A percentile compares a stretch with the other conserved stretches of the same genome.
Conservation (phyloP, 2,329 filamentous ascomycete species). For the Trichoderma asperellum region DNA sequence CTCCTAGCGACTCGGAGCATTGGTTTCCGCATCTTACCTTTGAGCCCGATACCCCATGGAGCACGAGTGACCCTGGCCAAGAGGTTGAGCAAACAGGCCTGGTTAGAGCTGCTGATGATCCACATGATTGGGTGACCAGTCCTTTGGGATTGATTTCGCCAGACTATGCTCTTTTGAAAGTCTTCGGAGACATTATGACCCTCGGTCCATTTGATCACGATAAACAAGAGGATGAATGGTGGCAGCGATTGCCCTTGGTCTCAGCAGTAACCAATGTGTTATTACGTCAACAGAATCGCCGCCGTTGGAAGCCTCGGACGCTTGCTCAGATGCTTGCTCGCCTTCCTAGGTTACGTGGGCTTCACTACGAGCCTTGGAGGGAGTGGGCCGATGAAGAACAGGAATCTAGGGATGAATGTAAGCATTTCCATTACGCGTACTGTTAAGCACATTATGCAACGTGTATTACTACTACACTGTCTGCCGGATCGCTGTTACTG, state of each 20-base stretch:
- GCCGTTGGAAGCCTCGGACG: constrained; percentile 37
- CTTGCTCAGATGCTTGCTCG: constrained; percentile 39
- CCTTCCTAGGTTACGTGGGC: constrained; percentile 40
- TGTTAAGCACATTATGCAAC: too few relatives aligned
- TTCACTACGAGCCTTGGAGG: constrained; percentile 45
- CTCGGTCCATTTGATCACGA: not conserved
- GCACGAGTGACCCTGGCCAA: not conserved
- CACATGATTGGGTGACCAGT: not conserved
- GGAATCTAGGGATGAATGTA: not conserved
- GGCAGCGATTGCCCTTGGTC: constrained; percentile 33
- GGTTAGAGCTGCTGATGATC: not conserved
- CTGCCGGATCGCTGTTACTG: not conserved
- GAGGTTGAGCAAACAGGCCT: not conserved
- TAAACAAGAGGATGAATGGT: not conserved
- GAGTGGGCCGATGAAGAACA: constrained; percentile 32
- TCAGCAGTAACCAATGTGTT: constrained; percentile 40
- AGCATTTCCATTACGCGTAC: not conserved
- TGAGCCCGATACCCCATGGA: constrained; percentile 21
- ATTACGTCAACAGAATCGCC: constrained; percentile 43
- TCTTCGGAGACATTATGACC: constrained; percentile 36
- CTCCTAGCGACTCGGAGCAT: constrained; percentile 41
- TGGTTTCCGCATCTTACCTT: constrained; percentile 38
- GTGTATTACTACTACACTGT: too few relatives aligned
- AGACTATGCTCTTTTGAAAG: too few relatives aligned
- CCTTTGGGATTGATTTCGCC: too few relatives aligned